Evolutionary conservation across 768 basidiomycete species (phyloP), one percentile per base, ranked within the genome.

Genomic region (Leucosporidium scottii): DNA sequence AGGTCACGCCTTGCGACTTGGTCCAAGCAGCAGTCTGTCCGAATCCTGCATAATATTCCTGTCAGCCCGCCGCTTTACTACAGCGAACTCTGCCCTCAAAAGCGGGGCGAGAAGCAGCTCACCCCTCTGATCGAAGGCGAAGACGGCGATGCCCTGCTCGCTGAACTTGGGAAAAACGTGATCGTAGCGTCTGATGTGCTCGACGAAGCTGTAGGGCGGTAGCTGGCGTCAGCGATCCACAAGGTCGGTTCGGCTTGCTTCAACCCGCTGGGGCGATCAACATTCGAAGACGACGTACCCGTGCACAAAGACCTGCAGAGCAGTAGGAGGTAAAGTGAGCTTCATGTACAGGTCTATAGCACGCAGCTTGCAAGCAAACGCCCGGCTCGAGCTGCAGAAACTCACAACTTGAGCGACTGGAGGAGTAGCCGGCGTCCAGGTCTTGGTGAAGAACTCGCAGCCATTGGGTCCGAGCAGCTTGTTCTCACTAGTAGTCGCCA

Each of bases 121-220:
- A 70, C 72, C 75, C 30, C 75, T 61, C 58, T 74, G 73, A 54
- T 75, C 75, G 60, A 49, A 75, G 4, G 73, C 75, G 36, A 74
- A 73, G 18, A 73, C 70, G 36, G 67, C 64, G 36, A 74, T 66
- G 0, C 73, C 75, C 25, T 59, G 4, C 28, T 69, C 64, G 20
- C 67, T 68, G 27, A 73, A 71, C 53, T 34, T n/a, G 2, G 65
- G 61, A 58, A 74, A 75, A 55, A 67, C 66, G 53, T 73, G 69
- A 49, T 74, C 67, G 68, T 75, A 75, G 10, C 75, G 62, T 57
- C 62, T 51, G 49, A 73, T 62, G 60, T 68, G 69, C 60, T 73
- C 73, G 28, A 71, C 57, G 61, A 73, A 73, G 18, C 72, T 73
- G 69, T 1, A 27, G 7, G 6, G 13, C 15, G 15, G 39, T 25